Evolutionary conservation across 1,284 basidiomycete species (phyloP).

Genomic region (Microbotryum scabiosae): DNA sequence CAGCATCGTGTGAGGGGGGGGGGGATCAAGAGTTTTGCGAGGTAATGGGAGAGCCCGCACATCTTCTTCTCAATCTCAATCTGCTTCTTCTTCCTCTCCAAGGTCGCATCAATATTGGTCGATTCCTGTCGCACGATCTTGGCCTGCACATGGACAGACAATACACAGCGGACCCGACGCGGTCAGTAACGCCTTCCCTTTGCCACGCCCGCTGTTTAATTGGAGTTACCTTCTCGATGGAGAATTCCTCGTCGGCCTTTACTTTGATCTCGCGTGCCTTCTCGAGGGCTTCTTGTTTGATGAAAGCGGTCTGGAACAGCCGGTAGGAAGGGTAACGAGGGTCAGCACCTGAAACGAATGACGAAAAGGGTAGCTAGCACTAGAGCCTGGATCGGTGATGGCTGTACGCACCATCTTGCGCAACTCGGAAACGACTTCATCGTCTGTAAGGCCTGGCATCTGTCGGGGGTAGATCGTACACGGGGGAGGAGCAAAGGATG

Average conservation of each 20-base stretch:
- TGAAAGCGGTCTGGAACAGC: constrained; percentile 27
- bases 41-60: too few relatives aligned
- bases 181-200: too few relatives aligned
- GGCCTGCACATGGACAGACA: constrained; percentile 50
- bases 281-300: constrained; percentile 81
- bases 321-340: neutral
- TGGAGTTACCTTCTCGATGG: constrained; percentile 75
- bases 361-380: neutral
- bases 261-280: constrained; percentile 94
- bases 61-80: constrained; percentile 90
- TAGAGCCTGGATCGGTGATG: too few relatives aligned
- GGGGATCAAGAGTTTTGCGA: neutral
- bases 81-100: constrained; percentile 89
- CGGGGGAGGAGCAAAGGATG: too few relatives aligned
- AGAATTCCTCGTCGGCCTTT: constrained; percentile 94
- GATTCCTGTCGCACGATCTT: constrained; percentile 92
- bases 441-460: constrained; percentile 62
- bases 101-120: constrained; percentile 78
- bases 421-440: constrained; percentile 93
- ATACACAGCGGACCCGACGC: too few relatives aligned
- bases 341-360: neutral
- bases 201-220: too few relatives aligned
- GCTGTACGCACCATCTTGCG: constrained; percentile 87
- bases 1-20: too few relatives aligned
- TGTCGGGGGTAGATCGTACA: too few relatives aligned